Conservation (phyloP, 139 green algal genomes). For the Haematococcus lacustris region DNA sequence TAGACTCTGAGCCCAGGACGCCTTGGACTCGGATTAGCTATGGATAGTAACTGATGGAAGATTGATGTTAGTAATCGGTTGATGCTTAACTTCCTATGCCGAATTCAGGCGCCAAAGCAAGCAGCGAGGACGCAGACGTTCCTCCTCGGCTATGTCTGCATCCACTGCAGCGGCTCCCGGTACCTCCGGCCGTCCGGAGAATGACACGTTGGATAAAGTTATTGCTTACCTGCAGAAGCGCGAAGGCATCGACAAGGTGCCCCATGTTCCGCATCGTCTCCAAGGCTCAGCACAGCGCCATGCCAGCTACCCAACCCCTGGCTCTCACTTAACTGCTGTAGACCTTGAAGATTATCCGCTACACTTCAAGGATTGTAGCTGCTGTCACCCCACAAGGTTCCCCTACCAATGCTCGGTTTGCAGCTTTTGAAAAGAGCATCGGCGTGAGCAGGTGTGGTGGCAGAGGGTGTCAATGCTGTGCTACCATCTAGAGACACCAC, state of each 20-base stretch:
- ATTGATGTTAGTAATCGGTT: no score
- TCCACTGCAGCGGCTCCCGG: no score
- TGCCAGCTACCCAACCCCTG: neutral
- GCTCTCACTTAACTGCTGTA: constrained; percentile 12
- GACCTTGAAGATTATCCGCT: constrained; percentile 66
- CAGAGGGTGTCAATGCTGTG: no score
- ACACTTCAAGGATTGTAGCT: constrained; percentile 56
- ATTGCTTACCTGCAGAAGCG: constrained; percentile 62
- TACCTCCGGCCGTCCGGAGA: no score
- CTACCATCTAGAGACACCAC: no score
- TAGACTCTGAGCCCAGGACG: no score
- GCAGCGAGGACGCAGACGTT: no score
- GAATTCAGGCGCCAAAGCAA: no score
- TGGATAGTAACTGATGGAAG: no score
- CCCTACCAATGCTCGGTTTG: constrained; percentile 20
- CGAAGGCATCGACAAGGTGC: constrained; percentile 77
- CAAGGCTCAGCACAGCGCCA: neutral
- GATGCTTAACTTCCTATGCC: no score
- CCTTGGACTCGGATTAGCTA: no score
- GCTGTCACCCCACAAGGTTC: constrained; percentile 33
- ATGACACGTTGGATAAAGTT: constrained; percentile 49
- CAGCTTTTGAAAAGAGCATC: constrained; percentile 56
- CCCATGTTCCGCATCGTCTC: neutral
- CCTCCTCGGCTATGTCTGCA: no score
- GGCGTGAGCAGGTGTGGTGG: constrained; percentile 52